A percentile compares a stretch with the other conserved stretches of the same genome.
phyloP scores from a whole-genome alignment of 495 filamentous ascomycete species.

The Lasiosphaeriaceae sp. region DNA sequence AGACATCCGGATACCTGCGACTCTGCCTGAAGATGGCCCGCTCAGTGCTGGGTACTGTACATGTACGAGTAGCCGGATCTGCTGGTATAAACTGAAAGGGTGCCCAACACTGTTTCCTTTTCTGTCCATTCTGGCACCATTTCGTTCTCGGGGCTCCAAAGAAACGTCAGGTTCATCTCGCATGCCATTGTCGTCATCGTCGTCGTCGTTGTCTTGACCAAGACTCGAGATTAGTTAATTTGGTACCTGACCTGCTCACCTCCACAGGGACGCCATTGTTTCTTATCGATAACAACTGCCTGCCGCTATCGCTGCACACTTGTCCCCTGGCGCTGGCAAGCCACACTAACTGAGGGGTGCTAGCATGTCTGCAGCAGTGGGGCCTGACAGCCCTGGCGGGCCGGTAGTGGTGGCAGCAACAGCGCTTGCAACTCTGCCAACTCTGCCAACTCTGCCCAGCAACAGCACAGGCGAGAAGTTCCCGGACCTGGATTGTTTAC shows the following conservation, averaged over 20 bases:
- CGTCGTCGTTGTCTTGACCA: too few relatives aligned
- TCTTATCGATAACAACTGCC: slow-evolving; percentile 3
- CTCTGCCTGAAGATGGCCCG: slow-evolving; percentile 1
- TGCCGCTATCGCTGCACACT: neutral
- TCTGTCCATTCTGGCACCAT: neutral
- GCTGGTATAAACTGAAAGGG: neutral
- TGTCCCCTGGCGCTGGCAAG: slow-evolving; percentile 6
- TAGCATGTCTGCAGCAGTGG: slow-evolving; percentile 20
- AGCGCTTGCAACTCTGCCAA: slow-evolving; percentile 1
- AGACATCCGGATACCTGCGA: neutral
- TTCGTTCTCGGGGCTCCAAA: neutral
- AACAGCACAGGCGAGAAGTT: slow-evolving; percentile 22
- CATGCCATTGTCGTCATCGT: too few relatives aligned
- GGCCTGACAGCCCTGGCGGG: slow-evolving; percentile 16
- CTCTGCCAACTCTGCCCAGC: slow-evolving; percentile 12
- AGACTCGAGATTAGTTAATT: too few relatives aligned
- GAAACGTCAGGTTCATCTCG: neutral
- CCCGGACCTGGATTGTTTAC: slow-evolving; percentile 30
- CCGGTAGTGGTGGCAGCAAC: slow-evolving; percentile 12
- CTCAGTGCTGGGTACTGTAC: neutral
- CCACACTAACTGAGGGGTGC: slow-evolving; percentile 1
- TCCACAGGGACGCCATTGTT: too few relatives aligned
- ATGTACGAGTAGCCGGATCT: neutral
- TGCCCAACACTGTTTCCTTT: neutral
- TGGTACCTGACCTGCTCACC: too few relatives aligned